Evolutionary conservation across 2,329 filamentous ascomycete genomes (phyloP).

Genomic region (Cladosporium austrohemisphaericum): DNA sequence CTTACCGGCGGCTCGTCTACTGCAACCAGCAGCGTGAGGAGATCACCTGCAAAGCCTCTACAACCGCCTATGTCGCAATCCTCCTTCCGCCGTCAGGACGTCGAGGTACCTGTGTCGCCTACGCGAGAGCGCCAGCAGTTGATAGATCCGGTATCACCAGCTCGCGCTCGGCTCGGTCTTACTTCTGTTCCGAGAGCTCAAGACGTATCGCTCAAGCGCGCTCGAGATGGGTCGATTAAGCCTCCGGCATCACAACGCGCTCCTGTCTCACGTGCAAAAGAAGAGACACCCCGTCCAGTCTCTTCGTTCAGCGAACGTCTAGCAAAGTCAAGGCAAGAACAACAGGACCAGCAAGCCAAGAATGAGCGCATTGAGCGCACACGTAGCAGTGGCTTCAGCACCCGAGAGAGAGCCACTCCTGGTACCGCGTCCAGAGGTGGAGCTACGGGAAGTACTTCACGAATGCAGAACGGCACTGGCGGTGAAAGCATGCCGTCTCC

Average conservation of each 20-base stretch:
- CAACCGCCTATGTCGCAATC: slow-evolving; percentile 8
- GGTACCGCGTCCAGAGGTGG: not conserved
- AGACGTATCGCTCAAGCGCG: slow-evolving; percentile 79
- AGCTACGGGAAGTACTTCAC: not conserved
- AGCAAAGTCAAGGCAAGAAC: slow-evolving; percentile 57
- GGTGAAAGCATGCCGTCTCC: slow-evolving; percentile 10
- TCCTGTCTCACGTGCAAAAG: not conserved
- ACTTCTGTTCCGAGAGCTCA: slow-evolving; percentile 79
- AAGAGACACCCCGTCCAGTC: slow-evolving; percentile 7
- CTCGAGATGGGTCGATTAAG: slow-evolving; percentile 38
- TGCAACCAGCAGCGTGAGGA: not conserved
- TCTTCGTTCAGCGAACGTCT: slow-evolving; percentile 75
- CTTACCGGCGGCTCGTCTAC: not conserved
- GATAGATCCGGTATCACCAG: slow-evolving; percentile 66
- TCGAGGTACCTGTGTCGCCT: slow-evolving; percentile 77
- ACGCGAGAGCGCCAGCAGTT: slow-evolving; percentile 48
- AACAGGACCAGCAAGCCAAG: slow-evolving; percentile 43
- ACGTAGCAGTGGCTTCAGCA: slow-evolving; percentile 35
- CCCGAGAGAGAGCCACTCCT: not conserved
- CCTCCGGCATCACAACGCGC: slow-evolving; percentile 20
- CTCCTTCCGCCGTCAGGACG: slow-evolving; percentile 1
- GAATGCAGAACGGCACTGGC: not conserved
- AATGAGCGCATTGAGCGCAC: slow-evolving; percentile 41
- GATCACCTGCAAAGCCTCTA: slow-evolving; percentile 8
- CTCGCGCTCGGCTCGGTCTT: slow-evolving; percentile 76